phyloP scores from a whole-genome alignment of 2,329 filamentous ascomycete genomes.

The Fusarium neocosmosporiellum region DNA sequence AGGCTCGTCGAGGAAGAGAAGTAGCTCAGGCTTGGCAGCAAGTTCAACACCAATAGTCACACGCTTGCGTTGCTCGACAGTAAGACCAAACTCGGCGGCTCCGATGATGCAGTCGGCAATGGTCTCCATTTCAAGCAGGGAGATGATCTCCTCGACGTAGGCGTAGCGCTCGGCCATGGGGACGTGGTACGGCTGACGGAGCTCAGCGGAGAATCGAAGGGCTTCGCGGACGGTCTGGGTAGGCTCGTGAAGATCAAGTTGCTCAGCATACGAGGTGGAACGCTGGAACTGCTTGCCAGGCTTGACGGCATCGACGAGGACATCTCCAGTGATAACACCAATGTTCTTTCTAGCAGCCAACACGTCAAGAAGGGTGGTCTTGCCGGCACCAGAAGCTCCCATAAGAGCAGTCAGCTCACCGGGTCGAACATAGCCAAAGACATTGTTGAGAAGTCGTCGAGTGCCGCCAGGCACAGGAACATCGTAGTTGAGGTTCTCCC shows the following conservation, averaged over 20 bases:
- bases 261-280: constrained; percentile 71
- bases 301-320: constrained; percentile 66
- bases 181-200: constrained; percentile 67
- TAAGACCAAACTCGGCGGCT: constrained; percentile 74
- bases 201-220: constrained; percentile 70
- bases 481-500: constrained; percentile 86
- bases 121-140: constrained; percentile 67
- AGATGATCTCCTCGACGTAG: constrained; percentile 72
- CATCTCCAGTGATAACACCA: constrained; percentile 67
- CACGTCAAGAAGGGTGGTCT: constrained; percentile 86
- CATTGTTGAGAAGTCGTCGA: constrained; percentile 64
- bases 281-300: constrained; percentile 71
- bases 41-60: constrained; percentile 94
- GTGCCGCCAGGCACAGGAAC: constrained; percentile 69
- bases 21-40: constrained; percentile 81
- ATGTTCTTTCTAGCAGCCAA: constrained; percentile 72
- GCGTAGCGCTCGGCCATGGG: constrained; percentile 66
- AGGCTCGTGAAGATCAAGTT: constrained; percentile 71
- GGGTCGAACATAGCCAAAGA: constrained; percentile 78
- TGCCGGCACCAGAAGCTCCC: constrained; percentile 87
- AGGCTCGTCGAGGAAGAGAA: constrained; percentile 83
- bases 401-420: constrained; percentile 83
- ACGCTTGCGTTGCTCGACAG: constrained; percentile 74
- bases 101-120: constrained; percentile 71
- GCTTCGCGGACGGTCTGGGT: constrained; percentile 73